Conservation (phyloP, 805 yeast genomes). For the Candida schatavii region DNA sequence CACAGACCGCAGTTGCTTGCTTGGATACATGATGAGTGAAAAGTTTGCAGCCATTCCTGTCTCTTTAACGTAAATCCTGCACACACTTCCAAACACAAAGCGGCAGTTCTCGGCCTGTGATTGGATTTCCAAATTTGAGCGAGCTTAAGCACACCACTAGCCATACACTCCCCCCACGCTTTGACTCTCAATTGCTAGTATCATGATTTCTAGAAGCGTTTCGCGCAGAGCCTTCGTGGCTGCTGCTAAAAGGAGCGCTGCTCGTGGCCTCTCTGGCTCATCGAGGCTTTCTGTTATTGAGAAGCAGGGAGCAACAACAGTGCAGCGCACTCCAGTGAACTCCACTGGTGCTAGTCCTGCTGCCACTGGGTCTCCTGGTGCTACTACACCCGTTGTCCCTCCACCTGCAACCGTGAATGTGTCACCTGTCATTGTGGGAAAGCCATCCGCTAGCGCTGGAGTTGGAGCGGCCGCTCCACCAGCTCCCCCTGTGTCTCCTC, state of each 20-base stretch:
- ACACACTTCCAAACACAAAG: background rate
- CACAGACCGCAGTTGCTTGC: too few species aligned
- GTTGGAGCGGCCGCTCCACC: background rate
- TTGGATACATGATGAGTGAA: too few species aligned
- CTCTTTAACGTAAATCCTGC: too few species aligned
- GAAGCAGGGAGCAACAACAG: background rate
- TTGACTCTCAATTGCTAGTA: background rate
- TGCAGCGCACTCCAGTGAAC: background rate
- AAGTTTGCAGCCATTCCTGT: too few species aligned
- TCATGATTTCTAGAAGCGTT: background rate
- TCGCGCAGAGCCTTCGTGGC: conserved; percentile 4
- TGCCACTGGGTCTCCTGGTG: too few species aligned
- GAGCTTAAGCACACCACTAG: background rate
- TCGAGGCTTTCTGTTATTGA: background rate
- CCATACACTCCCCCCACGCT: background rate
- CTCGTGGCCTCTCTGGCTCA: background rate
- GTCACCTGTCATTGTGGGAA: background rate
- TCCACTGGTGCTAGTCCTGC: conserved; percentile 3
- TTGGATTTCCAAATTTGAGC: background rate
- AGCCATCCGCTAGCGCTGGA: background rate
- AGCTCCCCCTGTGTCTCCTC: background rate
- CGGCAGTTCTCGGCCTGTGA: background rate
- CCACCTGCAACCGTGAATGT: background rate
- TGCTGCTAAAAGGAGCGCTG: background rate
- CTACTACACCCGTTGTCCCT: background rate